Base-by-base conservation (phyloP, 371 early-diverging fungal species). In the Lichtheimia corymbifera region DNA sequence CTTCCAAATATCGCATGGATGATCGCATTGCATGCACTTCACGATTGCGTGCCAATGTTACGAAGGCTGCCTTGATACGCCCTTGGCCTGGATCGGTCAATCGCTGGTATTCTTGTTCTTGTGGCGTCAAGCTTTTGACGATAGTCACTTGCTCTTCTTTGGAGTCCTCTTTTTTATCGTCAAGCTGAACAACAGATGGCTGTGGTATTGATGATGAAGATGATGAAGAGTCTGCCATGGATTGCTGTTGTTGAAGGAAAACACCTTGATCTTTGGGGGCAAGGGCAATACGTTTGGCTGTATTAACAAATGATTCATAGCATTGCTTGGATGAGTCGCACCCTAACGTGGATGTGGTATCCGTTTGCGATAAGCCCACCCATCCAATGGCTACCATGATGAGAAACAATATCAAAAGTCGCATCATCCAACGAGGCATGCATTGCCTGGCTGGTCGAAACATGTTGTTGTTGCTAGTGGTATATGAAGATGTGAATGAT, bases 1-100 rank as follows among this genome's bases (percentile, higher is more conserved):
- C 87, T 70, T 96, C 95, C 30, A 95, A 79, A 67, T 89, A 83
- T 12, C 73, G 76, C 74, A 98, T 82, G 0, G 93, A 83, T 5
- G 67, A 68, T 28, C 75, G 68, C 56, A 96, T 81, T 0, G 79
- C 87, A 35, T 86, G 60, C 14, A 93, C 69, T 61, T 98, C 97
- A 4, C 71, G 64, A 68, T 98, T 95, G 28, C 96, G 81, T 5
- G 77, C 83, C 9, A 88, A 51, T 28, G 85, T 80, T 1, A 88
- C 84, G 72, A 90, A 88, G 2, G 83, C 87, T 0, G 87, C 93
- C 24, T 58, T 61, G 59, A 74, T 56, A 25, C 76, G 67, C 5
- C 61, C 66, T 40, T 64, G 54, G 12, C 51, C 58, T 7, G 60
- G 2, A 56, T 66, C 60, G 0, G 71, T 67, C n/a, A 72, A 55